A percentile compares a stretch with the other conserved stretches of the same genome.
These are phyloP conservation scores for Nakazawaea anatomiae DNA, from an alignment of 805 yeast species.

Conservation along the genomic window DNA sequence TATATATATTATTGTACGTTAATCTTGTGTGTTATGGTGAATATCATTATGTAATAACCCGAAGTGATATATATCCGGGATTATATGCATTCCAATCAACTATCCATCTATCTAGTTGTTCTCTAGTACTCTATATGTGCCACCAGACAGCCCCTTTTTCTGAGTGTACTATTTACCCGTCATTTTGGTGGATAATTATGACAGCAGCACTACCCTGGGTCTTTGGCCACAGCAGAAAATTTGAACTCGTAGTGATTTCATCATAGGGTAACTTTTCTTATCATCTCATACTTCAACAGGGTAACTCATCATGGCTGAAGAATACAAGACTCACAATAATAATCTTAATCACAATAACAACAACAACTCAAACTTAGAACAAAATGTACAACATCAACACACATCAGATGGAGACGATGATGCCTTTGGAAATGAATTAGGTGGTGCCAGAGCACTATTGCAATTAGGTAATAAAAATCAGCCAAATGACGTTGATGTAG, in stretches of 20 bases:
- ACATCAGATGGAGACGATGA: background rate
- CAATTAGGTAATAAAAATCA: conserved; percentile 16
- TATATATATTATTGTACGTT: background rate
- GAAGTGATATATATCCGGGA: no score
- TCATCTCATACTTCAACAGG: conserved; percentile 15
- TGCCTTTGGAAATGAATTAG: conserved; percentile 17
- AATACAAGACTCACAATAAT: conserved; percentile 2
- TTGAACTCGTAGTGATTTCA: background rate
- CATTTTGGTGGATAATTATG: no score
- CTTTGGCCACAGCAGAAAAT: no score
- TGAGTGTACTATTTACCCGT: no score
- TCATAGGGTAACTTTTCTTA: conserved; percentile 7
- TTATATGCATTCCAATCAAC: no score
- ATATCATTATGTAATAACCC: no score
- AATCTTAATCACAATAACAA: background rate
- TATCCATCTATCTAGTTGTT: no score
- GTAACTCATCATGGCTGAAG: conserved; percentile 12
- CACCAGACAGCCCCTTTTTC: no score
- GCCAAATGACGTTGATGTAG: conserved; percentile 40
- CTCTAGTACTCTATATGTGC: no score
- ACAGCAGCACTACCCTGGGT: no score
- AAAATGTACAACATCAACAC: background rate
- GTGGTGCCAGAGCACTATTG: conserved; percentile 22
- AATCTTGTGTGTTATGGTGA: no score
- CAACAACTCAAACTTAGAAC: background rate